Evolutionary conservation across 2,329 filamentous ascomycete species (phyloP).

Genomic region (Blumeria hordei): DNA sequence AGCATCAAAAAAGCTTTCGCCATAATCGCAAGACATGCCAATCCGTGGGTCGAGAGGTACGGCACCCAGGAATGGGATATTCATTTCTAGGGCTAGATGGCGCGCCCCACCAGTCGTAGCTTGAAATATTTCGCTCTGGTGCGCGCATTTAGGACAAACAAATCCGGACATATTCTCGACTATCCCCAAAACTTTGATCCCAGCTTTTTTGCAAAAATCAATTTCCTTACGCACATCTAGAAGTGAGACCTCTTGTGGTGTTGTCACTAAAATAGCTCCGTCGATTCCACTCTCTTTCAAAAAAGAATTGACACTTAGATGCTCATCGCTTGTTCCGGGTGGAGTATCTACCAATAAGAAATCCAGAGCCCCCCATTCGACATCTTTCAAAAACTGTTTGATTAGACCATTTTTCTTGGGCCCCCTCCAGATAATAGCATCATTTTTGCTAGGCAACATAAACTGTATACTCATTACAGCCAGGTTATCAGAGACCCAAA

Average conservation of each 20-base stretch:
- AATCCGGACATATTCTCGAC: constrained; percentile 98
- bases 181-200: constrained; percentile 65
- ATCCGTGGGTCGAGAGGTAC: constrained; percentile 86
- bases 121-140: constrained; percentile 65
- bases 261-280: constrained; percentile 80
- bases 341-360: constrained; percentile 88
- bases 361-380: constrained; percentile 90
- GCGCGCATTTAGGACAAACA: constrained; percentile 77
- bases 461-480: constrained; percentile 97
- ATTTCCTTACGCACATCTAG: constrained; percentile 93
- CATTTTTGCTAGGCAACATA: constrained; percentile 82
- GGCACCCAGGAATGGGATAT: constrained; percentile 66
- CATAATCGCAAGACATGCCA: constrained; percentile 89
- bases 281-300: constrained; percentile 80
- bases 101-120: constrained; percentile 74
- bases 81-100: constrained; percentile 61
- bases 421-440: constrained; percentile 91
- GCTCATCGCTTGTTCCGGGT: constrained; percentile 85
- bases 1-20: constrained; percentile 87
- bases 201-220: constrained; percentile 89
- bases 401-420: constrained; percentile 98
- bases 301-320: constrained; percentile 79
- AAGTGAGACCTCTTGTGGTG: constrained; percentile 79
- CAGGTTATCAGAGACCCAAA: constrained; percentile 86
- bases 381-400: constrained; percentile 93